phyloP scores from a whole-genome alignment of 805 yeast genomes.

The Diddensiella caesifluorescens region DNA sequence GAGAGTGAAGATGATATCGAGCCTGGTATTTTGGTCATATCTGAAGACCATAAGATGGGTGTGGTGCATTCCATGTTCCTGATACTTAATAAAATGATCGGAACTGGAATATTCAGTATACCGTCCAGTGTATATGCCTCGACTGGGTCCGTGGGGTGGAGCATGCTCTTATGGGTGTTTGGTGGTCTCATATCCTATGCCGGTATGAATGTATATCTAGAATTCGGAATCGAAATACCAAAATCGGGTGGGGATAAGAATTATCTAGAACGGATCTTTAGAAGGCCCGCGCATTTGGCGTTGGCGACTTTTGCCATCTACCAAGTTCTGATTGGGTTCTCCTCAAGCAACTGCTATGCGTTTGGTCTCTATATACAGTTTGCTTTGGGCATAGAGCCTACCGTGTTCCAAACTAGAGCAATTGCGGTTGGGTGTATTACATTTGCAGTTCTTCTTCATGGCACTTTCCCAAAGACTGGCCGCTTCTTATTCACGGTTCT shows the following conservation, averaged over 20 bases:
- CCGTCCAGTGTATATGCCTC: conserved; percentile 56
- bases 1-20: too few species aligned
- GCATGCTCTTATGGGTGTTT: conserved; percentile 53
- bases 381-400: conserved; percentile 38
- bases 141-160: conserved; percentile 55
- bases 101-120: conserved; percentile 68
- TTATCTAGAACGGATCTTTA: conserved; percentile 54
- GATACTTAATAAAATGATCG: conserved; percentile 64
- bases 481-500: conserved; percentile 47
- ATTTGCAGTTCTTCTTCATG: conserved; percentile 44
- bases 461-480: conserved; percentile 45
- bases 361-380: conserved; percentile 55
- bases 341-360: conserved; percentile 60
- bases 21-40: too few species aligned
- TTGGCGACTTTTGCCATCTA: conserved; percentile 47
- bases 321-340: conserved; percentile 53
- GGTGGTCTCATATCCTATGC: conserved; percentile 56
- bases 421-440: conserved; percentile 48
- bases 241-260: conserved; percentile 66
- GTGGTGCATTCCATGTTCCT: conserved; percentile 35
- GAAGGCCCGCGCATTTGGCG: conserved; percentile 48
- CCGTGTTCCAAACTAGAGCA: conserved; percentile 37
- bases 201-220: conserved; percentile 54
- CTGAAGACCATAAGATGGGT: conserved; percentile 24
- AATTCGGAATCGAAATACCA: conserved; percentile 61